phyloP scores from a whole-genome alignment of 176 grass and related monocot genomes.

The Aegilops sharonensis region DNA sequence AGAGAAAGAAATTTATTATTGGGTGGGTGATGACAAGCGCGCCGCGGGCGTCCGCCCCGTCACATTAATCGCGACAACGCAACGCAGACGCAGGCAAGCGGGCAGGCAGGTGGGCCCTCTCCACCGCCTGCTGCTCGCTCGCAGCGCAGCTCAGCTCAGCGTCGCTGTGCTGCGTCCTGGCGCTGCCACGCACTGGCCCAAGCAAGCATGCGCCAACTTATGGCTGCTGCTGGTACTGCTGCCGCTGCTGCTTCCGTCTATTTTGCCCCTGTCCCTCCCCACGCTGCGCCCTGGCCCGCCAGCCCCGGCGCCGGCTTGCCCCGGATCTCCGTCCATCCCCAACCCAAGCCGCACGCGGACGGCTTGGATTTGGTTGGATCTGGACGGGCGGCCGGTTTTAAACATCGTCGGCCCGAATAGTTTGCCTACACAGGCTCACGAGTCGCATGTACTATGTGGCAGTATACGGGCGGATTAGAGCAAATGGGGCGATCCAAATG shows the following conservation, averaged over 20 bases:
- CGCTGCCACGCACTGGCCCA: conserved; percentile 6
- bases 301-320: neutral
- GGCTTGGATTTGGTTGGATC: neutral
- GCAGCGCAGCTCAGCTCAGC: neutral
- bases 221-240: neutral
- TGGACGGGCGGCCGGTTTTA: neutral
- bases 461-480: too few relatives aligned
- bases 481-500: too few relatives aligned
- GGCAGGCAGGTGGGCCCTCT: neutral
- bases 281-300: neutral
- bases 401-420: neutral
- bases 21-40: neutral
- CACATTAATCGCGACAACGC: neutral
- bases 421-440: too few relatives aligned
- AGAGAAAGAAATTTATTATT: neutral
- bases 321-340: neutral
- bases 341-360: neutral
- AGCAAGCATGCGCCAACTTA: neutral
- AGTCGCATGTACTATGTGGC: neutral
- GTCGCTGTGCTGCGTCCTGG: neutral
- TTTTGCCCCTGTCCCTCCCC: conserved; percentile 52
- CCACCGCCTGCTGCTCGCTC: neutral
- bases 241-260: conserved; percentile 30
- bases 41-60: neutral
- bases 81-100: neutral